Percentiles rank a stretch among this genome's conserved stretches.
phyloP scores from a whole-genome alignment of 2,329 filamentous ascomycete species.

The Colletotrichum tanaceti region DNA sequence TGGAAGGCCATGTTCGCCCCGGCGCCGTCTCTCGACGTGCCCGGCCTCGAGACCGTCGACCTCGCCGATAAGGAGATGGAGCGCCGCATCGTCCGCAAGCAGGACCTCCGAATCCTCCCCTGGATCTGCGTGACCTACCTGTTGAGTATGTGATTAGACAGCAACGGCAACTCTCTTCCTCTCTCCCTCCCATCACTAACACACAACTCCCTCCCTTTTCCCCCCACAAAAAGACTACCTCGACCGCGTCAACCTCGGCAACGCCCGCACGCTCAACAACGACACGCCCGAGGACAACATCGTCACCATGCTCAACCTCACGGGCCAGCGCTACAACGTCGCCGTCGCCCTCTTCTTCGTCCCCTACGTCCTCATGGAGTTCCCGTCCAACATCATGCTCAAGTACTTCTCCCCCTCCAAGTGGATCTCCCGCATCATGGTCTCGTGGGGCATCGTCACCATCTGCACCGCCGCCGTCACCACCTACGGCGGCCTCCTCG shows the following conservation, averaged over 20 bases:
- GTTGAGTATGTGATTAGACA: slow-evolving; percentile 42
- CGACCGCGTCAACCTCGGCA: slow-evolving; percentile 50
- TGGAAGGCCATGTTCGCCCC: slow-evolving; percentile 39
- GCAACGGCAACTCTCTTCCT: too few species aligned
- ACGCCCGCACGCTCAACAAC: slow-evolving; percentile 50
- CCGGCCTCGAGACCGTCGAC: slow-evolving; percentile 50
- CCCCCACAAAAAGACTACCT: slow-evolving; percentile 42
- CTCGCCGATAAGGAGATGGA: slow-evolving; percentile 51
- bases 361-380: slow-evolving; percentile 48
- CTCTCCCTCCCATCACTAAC: neutral
- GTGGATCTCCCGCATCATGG: slow-evolving; percentile 53
- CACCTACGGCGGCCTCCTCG: slow-evolving; percentile 60
- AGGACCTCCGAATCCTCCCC: slow-evolving; percentile 49
- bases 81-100: slow-evolving; percentile 49
- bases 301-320: slow-evolving; percentile 47
- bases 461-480: slow-evolving; percentile 59
- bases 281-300: slow-evolving; percentile 50
- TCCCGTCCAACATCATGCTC: slow-evolving; percentile 50
- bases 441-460: slow-evolving; percentile 63
- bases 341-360: slow-evolving; percentile 49
- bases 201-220: too few species aligned
- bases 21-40: slow-evolving; percentile 49
- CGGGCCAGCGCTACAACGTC: slow-evolving; percentile 48
- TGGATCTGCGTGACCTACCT: slow-evolving; percentile 51
- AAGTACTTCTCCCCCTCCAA: slow-evolving; percentile 51